phyloP scores from a whole-genome alignment of 2,329 filamentous ascomycete genomes.

The Pseudofabraea citricarpa region DNA sequence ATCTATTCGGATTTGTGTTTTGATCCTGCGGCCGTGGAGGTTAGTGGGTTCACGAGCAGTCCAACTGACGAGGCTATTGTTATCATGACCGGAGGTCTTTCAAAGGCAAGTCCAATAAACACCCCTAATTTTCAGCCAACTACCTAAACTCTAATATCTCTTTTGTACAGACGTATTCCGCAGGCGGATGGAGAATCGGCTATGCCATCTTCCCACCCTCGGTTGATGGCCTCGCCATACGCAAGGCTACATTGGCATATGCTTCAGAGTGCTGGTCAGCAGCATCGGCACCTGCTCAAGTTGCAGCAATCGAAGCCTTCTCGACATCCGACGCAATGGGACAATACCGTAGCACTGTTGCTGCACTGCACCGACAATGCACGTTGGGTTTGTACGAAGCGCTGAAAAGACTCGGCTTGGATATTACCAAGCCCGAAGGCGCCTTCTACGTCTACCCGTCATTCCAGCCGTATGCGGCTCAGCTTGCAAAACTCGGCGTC shows the following conservation, averaged over 20 bases:
- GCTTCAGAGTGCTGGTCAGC: not conserved
- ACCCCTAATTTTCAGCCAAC: too few relatives aligned
- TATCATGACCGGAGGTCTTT: not conserved
- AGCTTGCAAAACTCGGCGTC: not conserved
- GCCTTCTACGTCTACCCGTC: not conserved
- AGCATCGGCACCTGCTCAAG: not conserved
- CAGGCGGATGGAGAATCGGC: not conserved
- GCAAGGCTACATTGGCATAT: not conserved
- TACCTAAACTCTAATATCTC: too few relatives aligned
- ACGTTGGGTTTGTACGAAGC: not conserved
- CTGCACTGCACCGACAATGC: not conserved
- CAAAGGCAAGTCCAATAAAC: not conserved
- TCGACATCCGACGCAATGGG: not conserved
- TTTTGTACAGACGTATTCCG: not conserved
- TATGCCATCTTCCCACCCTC: not conserved
- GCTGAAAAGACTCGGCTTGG: not conserved
- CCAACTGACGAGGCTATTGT: not conserved
- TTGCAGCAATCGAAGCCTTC: not conserved
- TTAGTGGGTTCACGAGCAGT: not conserved
- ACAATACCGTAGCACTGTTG: not conserved
- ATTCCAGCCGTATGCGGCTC: not conserved
- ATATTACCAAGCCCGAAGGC: not conserved
- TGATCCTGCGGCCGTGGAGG: not conserved
- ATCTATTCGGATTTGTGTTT: not conserved
- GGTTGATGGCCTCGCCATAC: not conserved